These are phyloP conservation scores for Warburgia ugandensis DNA, from an alignment of 164 flowering plant species.

Conservation along the genomic window DNA sequence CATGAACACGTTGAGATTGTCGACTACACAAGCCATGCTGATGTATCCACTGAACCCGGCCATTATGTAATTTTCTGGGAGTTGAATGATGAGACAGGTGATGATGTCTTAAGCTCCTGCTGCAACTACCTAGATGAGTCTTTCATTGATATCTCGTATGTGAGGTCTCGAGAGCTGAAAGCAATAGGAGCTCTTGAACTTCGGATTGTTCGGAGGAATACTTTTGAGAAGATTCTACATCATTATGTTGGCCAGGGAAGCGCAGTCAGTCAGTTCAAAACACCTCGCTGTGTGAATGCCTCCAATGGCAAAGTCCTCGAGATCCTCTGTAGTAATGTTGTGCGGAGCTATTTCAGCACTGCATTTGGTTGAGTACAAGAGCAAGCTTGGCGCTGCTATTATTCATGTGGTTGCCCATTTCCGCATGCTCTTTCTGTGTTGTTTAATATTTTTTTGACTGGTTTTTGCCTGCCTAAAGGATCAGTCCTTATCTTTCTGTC, in stretches of 20 bases:
- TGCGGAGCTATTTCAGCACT: constrained; percentile 50
- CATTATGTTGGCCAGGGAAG: constrained; percentile 52
- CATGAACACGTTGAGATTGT: constrained; percentile 52
- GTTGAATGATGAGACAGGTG: constrained; percentile 41
- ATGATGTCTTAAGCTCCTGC: constrained; percentile 47
- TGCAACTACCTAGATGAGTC: constrained; percentile 64
- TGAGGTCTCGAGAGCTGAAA: constrained; percentile 51
- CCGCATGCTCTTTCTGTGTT: too few species aligned
- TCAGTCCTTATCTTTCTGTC: too few species aligned
- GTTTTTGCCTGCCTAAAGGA: too few species aligned
- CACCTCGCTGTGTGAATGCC: constrained; percentile 58
- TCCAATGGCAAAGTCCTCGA: constrained; percentile 37
- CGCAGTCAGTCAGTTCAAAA: constrained; percentile 75
- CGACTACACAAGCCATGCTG: constrained; percentile 70
- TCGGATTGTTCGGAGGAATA: constrained; percentile 48
- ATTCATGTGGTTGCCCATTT: too few species aligned
- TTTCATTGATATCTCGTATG: constrained; percentile 68
- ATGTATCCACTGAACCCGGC: constrained; percentile 55
- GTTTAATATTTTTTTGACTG: too few species aligned
- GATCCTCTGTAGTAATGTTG: constrained; percentile 48
- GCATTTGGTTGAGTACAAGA: constrained; percentile 38
- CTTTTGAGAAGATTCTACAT: constrained; percentile 61
- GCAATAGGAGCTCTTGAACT: constrained; percentile 75
- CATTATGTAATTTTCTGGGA: constrained; percentile 87
- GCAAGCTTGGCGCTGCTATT: too few species aligned